Evolutionary conservation across 1,284 basidiomycete species (phyloP).

Genomic region (Exobasidium cylindrosporum): DNA sequence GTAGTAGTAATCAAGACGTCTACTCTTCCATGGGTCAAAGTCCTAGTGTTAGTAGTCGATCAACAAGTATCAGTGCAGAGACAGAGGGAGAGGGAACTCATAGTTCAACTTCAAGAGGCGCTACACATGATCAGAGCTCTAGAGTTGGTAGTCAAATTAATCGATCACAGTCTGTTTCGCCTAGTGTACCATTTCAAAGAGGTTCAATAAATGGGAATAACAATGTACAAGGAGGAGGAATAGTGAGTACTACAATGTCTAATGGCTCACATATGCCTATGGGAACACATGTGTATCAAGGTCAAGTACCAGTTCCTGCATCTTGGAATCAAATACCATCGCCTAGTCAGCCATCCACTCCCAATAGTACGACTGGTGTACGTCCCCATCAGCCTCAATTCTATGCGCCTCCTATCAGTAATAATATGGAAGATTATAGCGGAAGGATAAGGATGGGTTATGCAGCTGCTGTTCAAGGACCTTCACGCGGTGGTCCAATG

Average conservation of each 20-base stretch:
- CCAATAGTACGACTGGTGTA: background rate
- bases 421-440: background rate
- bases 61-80: constrained; percentile 10
- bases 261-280: background rate
- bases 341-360: background rate
- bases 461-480: constrained; percentile 1
- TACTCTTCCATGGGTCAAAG: background rate
- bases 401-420: background rate
- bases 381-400: background rate
- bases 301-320: background rate
- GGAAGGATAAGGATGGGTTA: too few relatives aligned
- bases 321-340: background rate
- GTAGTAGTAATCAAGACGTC: background rate
- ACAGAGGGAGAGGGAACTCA: background rate
- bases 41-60: constrained; percentile 7
- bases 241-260: background rate
- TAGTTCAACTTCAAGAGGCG: background rate
- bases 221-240: background rate
- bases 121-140: background rate
- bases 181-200: background rate
- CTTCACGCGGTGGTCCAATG: constrained; percentile 1
- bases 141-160: background rate
- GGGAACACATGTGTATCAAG: background rate
- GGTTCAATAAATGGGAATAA: background rate
- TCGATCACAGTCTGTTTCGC: constrained; percentile 4